Evolutionary conservation across 805 yeast genomes (phyloP), one percentile per base, ranked within the genome.

Genomic region (Kluyveromyces dobzhanskii): DNA sequence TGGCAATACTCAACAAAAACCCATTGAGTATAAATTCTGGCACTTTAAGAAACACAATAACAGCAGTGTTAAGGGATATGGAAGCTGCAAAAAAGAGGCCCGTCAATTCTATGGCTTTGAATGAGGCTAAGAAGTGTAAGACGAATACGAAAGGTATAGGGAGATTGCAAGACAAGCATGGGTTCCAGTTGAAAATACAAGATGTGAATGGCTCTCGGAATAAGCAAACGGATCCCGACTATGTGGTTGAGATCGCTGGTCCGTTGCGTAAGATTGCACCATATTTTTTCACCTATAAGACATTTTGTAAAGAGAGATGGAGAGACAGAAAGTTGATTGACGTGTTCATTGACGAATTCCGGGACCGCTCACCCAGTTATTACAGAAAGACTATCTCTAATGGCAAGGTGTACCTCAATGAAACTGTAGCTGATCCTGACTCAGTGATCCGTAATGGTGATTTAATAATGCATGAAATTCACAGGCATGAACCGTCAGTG

Each of bases 301-400:
- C 99, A 0, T 85, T 80, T 54, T 88, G 97, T 61, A 92, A 92
- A 59, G 64, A 72, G 54, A 69, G 99, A 53, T 92, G 99, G 99
- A 71, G 90, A 49, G 88, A 81, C 49, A 66, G 85, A n/a, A 76
- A 76, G 16, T 59, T 92, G 25, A 46, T 86, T 4, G 97, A 92
- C 40, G 76, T 92, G 2, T 92, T 94, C 53, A 64, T 77, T 4
- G 71, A 71, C 26, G 99, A 92, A 59, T 92, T 94, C 54, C 66
- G 98, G 42, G 92, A 88, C 51, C 68, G 82, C 42, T 77, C 79
- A 10, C 73, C 73, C 29, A 72, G 68, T 8, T 82, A 83, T 56
- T 90, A 90, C 60, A 57, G 60, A 21, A 64, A 69, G 40, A 67
- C 76, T 0, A 65, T 76, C 7, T 62, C 60, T 1, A 63, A 61